These are phyloP conservation scores for Coniella lustricola DNA, from an alignment of 2,329 filamentous ascomycete genomes.

Conservation along the genomic window DNA sequence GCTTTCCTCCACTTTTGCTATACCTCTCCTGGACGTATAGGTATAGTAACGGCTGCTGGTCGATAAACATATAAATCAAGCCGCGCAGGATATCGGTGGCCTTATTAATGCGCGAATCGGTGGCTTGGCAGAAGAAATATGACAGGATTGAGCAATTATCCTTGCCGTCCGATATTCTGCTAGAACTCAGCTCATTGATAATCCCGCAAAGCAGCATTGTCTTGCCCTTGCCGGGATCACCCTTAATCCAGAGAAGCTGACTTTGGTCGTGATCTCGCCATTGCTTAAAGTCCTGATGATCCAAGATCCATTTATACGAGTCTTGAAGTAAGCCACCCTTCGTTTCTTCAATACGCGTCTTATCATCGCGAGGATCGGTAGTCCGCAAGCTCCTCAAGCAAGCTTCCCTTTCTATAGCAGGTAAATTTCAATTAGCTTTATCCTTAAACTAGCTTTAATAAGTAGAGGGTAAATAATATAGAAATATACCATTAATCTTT, in stretches of 20 bases:
- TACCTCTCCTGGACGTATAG: constrained; percentile 28
- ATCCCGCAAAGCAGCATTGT: constrained; percentile 28
- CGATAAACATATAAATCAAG: constrained; percentile 33
- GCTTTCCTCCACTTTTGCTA: constrained; percentile 21
- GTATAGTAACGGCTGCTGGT: constrained; percentile 27
- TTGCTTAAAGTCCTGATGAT: constrained; percentile 21
- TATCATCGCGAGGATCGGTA: constrained; percentile 19
- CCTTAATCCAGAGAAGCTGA: constrained; percentile 28
- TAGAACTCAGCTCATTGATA: constrained; percentile 21
- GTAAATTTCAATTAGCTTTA: not conserved
- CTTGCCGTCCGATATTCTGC: not conserved
- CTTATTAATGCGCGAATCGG: constrained; percentile 29
- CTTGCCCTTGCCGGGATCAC: constrained; percentile 30
- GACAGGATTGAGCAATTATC: constrained; percentile 5
- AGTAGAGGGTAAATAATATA: not conserved
- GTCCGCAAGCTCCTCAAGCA: too few species aligned
- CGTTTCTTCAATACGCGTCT: constrained; percentile 17
- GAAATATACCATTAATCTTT: not conserved
- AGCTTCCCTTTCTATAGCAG: too few species aligned
- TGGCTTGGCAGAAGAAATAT: constrained; percentile 38
- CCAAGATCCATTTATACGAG: constrained; percentile 28
- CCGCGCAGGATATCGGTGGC: constrained; percentile 34
- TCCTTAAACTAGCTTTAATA: not conserved
- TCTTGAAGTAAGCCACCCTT: constrained; percentile 23
- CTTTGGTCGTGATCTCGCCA: constrained; percentile 21